Conservation (phyloP, 2,329 filamentous ascomycete species). For the Aspergillus thermomutatus region DNA sequence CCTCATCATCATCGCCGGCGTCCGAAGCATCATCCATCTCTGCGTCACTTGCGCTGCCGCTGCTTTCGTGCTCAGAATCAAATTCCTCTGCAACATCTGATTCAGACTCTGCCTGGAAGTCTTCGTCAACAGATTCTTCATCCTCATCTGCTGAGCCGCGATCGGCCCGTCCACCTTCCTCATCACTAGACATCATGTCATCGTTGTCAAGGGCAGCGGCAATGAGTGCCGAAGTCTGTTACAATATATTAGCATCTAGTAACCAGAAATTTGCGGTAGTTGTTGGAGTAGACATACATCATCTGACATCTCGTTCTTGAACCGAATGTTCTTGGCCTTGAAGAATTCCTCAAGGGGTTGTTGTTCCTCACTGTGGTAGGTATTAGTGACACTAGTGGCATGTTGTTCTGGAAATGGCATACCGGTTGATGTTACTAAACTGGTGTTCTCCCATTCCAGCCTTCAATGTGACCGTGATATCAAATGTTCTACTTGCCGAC, state of each 20-base stretch:
- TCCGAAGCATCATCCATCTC: conserved; percentile 52
- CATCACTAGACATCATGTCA: conserved; percentile 78
- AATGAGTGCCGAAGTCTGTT: conserved; percentile 57
- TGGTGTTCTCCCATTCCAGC: conserved; percentile 81
- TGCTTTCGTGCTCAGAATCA: conserved; percentile 86
- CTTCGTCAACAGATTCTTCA: conserved; percentile 90
- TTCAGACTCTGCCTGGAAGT: conserved; percentile 89
- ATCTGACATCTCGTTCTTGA: conserved; percentile 98
- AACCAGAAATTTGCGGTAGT: background rate
- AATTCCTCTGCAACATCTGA: conserved; percentile 96
- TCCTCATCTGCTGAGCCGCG: conserved; percentile 94
- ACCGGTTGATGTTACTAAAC: conserved; percentile 98
- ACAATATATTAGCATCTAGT: conserved; percentile 23
- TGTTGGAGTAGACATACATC: conserved; percentile 60
- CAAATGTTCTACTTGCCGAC: conserved; percentile 91
- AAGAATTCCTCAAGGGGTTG: conserved; percentile 96
- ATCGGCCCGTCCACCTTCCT: conserved; percentile 68
- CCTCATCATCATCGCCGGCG: conserved; percentile 40
- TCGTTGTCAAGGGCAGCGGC: conserved; percentile 81
- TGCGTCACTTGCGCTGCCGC: conserved; percentile 64
- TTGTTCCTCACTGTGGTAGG: conserved; percentile 69
- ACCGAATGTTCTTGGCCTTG: conserved; percentile 88
- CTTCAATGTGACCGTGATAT: conserved; percentile 92
- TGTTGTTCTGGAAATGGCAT: conserved; percentile 15
- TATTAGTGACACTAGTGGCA: conserved; percentile 19